Percentiles rank a stretch among this genome's conserved stretches.
Conservation (phyloP, 306 rosid species). For the Sechiopsis laciniata region DNA sequence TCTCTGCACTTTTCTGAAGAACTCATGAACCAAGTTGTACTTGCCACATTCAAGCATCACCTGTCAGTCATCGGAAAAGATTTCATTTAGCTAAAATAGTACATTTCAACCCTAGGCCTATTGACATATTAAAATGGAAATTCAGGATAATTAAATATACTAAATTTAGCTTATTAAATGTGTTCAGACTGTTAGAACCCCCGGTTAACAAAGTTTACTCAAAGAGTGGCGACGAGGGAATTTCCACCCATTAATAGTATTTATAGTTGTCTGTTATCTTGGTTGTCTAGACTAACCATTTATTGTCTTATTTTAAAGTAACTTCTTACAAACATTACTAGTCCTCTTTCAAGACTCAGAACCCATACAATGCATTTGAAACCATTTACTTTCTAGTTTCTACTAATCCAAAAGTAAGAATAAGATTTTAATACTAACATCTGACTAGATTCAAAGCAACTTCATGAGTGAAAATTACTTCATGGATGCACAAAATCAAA, state of each 20-base stretch:
- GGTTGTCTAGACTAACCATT: conserved; percentile 5
- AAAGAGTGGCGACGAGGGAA: too few relatives aligned
- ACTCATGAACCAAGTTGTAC: conserved; percentile 88
- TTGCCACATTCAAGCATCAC: conserved; percentile 90
- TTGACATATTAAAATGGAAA: conserved; percentile 4
- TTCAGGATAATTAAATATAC: background rate
- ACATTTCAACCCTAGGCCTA: background rate
- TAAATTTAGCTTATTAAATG: too few relatives aligned
- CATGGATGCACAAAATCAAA: background rate
- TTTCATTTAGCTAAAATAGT: background rate
- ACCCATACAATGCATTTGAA: background rate
- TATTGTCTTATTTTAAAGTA: background rate
- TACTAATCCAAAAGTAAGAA: background rate
- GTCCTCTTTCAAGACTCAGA: background rate
- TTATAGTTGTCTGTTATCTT: too few relatives aligned
- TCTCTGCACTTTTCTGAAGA: conserved; percentile 78
- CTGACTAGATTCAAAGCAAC: background rate
- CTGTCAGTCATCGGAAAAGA: conserved; percentile 35
- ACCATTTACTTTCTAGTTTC: background rate
- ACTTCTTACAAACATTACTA: background rate
- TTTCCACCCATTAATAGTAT: too few relatives aligned
- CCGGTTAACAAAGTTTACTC: too few relatives aligned
- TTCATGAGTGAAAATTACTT: conserved; percentile 5
- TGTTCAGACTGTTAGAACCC: too few relatives aligned
- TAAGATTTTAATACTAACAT: background rate